Evolutionary conservation across 495 filamentous ascomycete species (phyloP).

Genomic region (Penicillium manginii): DNA sequence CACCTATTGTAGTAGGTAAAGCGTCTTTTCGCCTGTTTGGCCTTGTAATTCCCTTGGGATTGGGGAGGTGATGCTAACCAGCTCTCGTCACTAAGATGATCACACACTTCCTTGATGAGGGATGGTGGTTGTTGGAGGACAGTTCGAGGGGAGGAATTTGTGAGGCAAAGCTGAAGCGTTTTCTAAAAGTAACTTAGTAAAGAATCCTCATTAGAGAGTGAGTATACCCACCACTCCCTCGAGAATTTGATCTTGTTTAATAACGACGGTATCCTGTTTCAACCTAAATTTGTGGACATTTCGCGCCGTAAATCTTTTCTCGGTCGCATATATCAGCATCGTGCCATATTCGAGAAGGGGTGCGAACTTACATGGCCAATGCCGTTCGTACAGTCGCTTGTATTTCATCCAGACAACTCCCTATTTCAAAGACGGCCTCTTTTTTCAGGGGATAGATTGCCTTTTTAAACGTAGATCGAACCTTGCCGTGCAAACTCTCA

Average conservation of each 20-base stretch:
- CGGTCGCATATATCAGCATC: neutral
- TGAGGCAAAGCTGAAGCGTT: constrained; percentile 9
- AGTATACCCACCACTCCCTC: neutral
- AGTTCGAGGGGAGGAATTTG: neutral
- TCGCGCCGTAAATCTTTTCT: constrained; percentile 5
- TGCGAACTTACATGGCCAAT: constrained; percentile 3
- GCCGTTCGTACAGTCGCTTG: neutral
- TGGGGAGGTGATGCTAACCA: neutral
- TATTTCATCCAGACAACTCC: constrained; percentile 9
- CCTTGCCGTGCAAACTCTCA: neutral
- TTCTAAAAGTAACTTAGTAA: neutral
- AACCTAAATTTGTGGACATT: neutral
- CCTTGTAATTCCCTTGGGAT: neutral
- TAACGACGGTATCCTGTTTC: constrained; percentile 5
- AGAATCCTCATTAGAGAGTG: neutral
- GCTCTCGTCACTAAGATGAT: neutral
- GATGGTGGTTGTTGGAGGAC: neutral
- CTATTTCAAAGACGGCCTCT: constrained; percentile 11
- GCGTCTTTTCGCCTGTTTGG: constrained; percentile 2
- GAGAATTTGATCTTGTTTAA: constrained; percentile 7
- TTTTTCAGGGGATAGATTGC: constrained; percentile 9
- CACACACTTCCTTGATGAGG: neutral
- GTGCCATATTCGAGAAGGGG: neutral
- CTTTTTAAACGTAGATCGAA: neutral
- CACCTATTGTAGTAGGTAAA: constrained; percentile 2